Conservation (phyloP, 1,284 basidiomycete genomes). For the Sanghuangporus baumii region DNA sequence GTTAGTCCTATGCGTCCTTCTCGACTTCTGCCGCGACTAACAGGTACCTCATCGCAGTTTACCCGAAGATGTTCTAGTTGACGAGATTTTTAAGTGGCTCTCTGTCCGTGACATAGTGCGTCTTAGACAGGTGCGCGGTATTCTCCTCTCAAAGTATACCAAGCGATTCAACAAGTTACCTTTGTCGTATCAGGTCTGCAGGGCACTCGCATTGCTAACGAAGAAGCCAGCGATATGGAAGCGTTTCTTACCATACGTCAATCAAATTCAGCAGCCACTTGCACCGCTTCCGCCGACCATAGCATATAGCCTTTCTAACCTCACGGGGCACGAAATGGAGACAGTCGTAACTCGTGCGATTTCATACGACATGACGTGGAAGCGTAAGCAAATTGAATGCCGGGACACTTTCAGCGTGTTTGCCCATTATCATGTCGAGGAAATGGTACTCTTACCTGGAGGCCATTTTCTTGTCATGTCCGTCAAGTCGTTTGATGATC, state of each 20-base stretch:
- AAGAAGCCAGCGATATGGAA: slow-evolving; percentile 69
- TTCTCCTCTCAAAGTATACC: not conserved
- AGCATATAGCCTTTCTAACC: slow-evolving; percentile 35
- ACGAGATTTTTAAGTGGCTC: slow-evolving; percentile 11
- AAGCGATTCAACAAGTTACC: not conserved
- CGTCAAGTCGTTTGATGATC: slow-evolving; percentile 38
- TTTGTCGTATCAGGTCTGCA: slow-evolving; percentile 40
- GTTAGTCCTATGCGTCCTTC: not conserved
- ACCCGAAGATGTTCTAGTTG: slow-evolving; percentile 16
- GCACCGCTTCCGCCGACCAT: slow-evolving; percentile 58
- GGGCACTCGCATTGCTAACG: slow-evolving; percentile 50
- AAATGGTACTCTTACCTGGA: slow-evolving; percentile 60
- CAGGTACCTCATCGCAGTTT: not conserved
- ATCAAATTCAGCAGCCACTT: slow-evolving; percentile 45
- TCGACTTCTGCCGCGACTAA: not conserved
- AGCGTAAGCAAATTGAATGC: slow-evolving; percentile 24
- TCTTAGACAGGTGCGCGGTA: slow-evolving; percentile 9
- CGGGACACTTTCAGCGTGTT: not conserved
- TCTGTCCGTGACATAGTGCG: slow-evolving; percentile 11
- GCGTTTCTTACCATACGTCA: slow-evolving; percentile 39
- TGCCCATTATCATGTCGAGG: slow-evolving; percentile 42
- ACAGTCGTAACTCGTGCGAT: slow-evolving; percentile 55
- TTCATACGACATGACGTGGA: slow-evolving; percentile 56
- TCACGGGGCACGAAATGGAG: slow-evolving; percentile 56
- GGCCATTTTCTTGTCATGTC: slow-evolving; percentile 65